Percentiles rank a stretch among this genome's conserved stretches.
Evolutionary conservation across 306 rosid species (phyloP).

Genomic region (Sicyos edulis): DNA sequence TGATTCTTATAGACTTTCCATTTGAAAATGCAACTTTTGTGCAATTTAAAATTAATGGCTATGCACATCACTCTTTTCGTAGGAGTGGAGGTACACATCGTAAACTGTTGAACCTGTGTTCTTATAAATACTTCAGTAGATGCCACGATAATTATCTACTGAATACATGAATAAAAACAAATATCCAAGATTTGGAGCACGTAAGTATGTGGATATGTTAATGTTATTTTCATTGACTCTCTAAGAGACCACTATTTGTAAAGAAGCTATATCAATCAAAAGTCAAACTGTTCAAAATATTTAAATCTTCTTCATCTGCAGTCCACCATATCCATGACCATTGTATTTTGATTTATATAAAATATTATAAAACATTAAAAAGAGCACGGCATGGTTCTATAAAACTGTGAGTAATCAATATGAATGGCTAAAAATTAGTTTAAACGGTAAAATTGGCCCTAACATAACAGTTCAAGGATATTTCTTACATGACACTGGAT

Average conservation of each 20-base stretch:
- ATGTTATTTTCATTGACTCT: background rate
- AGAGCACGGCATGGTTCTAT: too few relatives aligned
- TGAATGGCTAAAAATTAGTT: too few relatives aligned
- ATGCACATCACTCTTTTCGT: background rate
- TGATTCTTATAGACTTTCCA: background rate
- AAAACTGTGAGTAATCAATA: too few relatives aligned
- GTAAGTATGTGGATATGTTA: background rate
- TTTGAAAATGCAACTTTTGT: too few relatives aligned
- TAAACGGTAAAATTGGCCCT: too few relatives aligned
- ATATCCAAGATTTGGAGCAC: conserved; percentile 6
- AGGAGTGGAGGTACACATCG: background rate
- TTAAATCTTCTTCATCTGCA: background rate
- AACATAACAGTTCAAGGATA: background rate
- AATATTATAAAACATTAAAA: too few relatives aligned
- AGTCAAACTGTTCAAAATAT: background rate
- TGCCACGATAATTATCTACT: background rate
- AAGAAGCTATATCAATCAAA: conserved; percentile 1
- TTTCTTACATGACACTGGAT: background rate
- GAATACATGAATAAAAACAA: background rate
- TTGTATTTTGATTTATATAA: too few relatives aligned
- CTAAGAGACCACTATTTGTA: background rate
- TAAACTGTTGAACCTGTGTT: background rate
- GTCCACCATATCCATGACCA: background rate
- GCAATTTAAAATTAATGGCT: too few relatives aligned
- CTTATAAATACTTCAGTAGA: background rate